Evolutionary conservation across 106 monocot species (phyloP), one percentile per base, ranked within the genome.

Genomic region (Phalaenopsis equestris): DNA sequence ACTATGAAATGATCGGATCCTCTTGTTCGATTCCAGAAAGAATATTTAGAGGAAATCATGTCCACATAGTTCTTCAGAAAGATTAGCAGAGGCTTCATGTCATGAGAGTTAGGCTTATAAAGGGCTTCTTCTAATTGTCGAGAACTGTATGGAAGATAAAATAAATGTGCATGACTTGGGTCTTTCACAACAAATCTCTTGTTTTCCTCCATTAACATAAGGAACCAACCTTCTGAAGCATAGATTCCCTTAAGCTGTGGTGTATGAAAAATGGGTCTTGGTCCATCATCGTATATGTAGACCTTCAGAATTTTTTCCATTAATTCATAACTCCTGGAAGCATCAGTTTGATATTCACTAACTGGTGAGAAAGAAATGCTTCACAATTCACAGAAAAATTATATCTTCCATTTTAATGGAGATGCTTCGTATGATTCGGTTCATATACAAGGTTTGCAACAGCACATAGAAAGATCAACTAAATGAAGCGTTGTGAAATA

Each of bases 181-280:
- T 95, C 87, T 21, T 84, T 87, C 10, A 81, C 85, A 57, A 80
- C 79, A 58, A 90, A 92, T 17, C 81, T 55, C 79, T 55, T 85
- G 84, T 84, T 88, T 43, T 46, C 78, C 81, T 85, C 81, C 84
- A 95, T 80, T 64, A 87, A 42, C 75, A 88, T 95, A 84, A 92
- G 84, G 76, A 95, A 95, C 92, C 92, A 92, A 24, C 94, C 94
- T 78, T 95, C 94, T 73, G 92, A 92, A 73, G 92, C 88, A 84
- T 95, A 95, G 15, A 95, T 90, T 11, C 91, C 92, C 78, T 82
- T 83, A 15, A 95, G 81, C 30, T 67, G 72, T 12, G 92, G 88
- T 14, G 77, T 77, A 73, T 88, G 94, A 77, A 95, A 92, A 41
- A 95, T 88, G n/a, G 94, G 94, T 67, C 56, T 86, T 12, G 36